Conservation (phyloP, 495 filamentous ascomycete genomes). For the Aspergillus saccharolyticus region DNA sequence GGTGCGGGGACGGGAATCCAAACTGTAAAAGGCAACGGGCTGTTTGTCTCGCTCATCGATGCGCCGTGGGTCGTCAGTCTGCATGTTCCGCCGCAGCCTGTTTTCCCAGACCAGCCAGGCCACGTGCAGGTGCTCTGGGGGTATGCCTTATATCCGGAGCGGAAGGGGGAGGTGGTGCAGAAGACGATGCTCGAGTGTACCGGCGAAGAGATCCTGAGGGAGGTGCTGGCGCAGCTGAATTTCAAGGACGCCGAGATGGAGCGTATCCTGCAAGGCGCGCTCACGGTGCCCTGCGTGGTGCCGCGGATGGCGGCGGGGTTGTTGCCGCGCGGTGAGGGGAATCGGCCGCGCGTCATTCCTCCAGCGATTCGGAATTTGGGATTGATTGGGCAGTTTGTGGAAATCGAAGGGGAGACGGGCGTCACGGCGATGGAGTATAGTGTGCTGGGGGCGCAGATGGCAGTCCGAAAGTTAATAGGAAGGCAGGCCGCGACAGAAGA, state of each 20-base stretch:
- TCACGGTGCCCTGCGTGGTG: conserved; percentile 36
- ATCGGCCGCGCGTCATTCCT: conserved; percentile 36
- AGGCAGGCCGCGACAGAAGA: background rate
- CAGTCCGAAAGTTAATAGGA: conserved; percentile 29
- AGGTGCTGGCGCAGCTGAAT: conserved; percentile 32
- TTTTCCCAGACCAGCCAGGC: conserved; percentile 32
- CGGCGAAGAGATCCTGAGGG: conserved; percentile 36
- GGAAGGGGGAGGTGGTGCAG: conserved; percentile 29
- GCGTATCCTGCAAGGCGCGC: conserved; percentile 13
- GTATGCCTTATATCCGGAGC: conserved; percentile 32
- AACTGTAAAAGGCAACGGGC: background rate
- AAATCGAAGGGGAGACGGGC: conserved; percentile 35
- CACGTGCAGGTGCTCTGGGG: conserved; percentile 35
- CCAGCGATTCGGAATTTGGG: conserved; percentile 34
- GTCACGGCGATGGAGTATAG: conserved; percentile 39
- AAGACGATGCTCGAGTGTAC: conserved; percentile 40
- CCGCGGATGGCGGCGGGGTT: conserved; percentile 27
- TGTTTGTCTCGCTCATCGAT: conserved; percentile 32
- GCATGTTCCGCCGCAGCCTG: conserved; percentile 34
- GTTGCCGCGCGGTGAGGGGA: conserved; percentile 20
- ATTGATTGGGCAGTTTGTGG: conserved; percentile 40
- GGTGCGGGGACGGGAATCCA: conserved; percentile 26
- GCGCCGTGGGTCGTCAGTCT: conserved; percentile 35
- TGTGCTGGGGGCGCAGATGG: conserved; percentile 40
- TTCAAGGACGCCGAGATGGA: conserved; percentile 14